A percentile compares a stretch with the other conserved stretches of the same genome.
These are phyloP conservation scores for Vaccinium macrocarpon DNA, from an alignment of 148 eudicot genomes.

Conservation along the genomic window DNA sequence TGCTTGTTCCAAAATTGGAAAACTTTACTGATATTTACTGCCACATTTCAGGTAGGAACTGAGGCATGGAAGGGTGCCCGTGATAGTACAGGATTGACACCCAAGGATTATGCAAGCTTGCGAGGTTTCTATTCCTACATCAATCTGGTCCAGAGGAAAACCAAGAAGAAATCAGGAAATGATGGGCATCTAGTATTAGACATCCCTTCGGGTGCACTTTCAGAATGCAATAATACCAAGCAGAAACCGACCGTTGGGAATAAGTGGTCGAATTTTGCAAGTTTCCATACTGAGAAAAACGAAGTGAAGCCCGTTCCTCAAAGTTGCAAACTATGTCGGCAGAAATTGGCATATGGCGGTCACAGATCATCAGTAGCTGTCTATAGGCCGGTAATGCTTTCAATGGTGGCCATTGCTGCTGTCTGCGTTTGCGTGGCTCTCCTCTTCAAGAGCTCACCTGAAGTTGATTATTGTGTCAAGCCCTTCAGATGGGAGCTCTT, in stretches of 20 bases:
- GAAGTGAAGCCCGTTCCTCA: constrained; percentile 13
- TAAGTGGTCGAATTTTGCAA: constrained; percentile 27
- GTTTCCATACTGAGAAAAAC: constrained; percentile 47
- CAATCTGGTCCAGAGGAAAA: constrained; percentile 53
- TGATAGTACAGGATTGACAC: constrained; percentile 79
- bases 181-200: constrained; percentile 63
- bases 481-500: constrained; percentile 87
- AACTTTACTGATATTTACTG: constrained; percentile 3
- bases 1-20: not conserved
- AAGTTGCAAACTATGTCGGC: constrained; percentile 55
- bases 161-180: constrained; percentile 33
- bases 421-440: constrained; percentile 89
- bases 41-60: constrained; percentile 66
- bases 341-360: constrained; percentile 37
- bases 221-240: constrained; percentile 26
- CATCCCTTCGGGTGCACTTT: constrained; percentile 38
- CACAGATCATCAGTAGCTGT: constrained; percentile 38
- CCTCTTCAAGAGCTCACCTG: constrained; percentile 81
- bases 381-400: constrained; percentile 73
- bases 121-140: constrained; percentile 66
- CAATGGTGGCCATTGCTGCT: constrained; percentile 82
- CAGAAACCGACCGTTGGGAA: constrained; percentile 33
- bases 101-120: constrained; percentile 70
- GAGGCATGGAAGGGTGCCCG: constrained; percentile 72
- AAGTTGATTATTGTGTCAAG: constrained; percentile 48